Conservation (phyloP, 179 eudicot genomes). For the Spergularia azorica region DNA sequence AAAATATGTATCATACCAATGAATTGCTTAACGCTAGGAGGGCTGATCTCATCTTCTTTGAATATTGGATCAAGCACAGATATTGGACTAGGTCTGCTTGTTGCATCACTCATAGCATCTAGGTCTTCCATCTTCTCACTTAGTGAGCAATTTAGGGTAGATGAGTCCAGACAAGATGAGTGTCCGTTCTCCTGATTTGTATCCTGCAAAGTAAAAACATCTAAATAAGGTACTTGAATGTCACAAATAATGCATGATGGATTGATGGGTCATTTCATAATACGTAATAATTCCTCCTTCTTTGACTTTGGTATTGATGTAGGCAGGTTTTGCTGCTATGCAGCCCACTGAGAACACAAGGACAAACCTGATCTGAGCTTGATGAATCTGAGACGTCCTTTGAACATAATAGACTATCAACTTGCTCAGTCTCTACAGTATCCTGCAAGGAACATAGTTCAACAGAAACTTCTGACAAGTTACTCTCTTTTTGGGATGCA, state of each 20-base stretch:
- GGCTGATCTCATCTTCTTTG: slow-evolving; percentile 54
- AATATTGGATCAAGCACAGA: slow-evolving; percentile 72
- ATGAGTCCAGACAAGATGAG: slow-evolving; percentile 28
- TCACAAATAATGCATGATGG: not conserved
- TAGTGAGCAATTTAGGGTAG: slow-evolving; percentile 25
- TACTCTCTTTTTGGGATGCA: slow-evolving; percentile 28
- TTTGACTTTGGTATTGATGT: not conserved
- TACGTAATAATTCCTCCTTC: not conserved
- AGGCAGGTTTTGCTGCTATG: not conserved
- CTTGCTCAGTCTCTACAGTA: slow-evolving; percentile 23
- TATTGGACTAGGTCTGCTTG: slow-evolving; percentile 65
- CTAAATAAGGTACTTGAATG: not conserved
- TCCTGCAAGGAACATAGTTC: slow-evolving; percentile 27
- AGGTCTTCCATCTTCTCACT: slow-evolving; percentile 40
- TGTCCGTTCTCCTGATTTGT: slow-evolving; percentile 23
- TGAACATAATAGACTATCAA: slow-evolving; percentile 12
- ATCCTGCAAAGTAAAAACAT: slow-evolving; percentile 27
- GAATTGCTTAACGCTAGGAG: slow-evolving; percentile 32
- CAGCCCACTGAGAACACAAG: not conserved
- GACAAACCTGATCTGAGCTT: slow-evolving; percentile 31
- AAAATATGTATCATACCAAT: slow-evolving; percentile 27
- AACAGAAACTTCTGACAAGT: slow-evolving; percentile 27
- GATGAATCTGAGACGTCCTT: slow-evolving; percentile 25
- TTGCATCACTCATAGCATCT: slow-evolving; percentile 40
- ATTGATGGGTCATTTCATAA: not conserved